A percentile compares a stretch with the other conserved stretches of the same genome.
Evolutionary conservation across 2,329 filamentous ascomycete species (phyloP).

Genomic region (Niveomyces coronatus): DNA sequence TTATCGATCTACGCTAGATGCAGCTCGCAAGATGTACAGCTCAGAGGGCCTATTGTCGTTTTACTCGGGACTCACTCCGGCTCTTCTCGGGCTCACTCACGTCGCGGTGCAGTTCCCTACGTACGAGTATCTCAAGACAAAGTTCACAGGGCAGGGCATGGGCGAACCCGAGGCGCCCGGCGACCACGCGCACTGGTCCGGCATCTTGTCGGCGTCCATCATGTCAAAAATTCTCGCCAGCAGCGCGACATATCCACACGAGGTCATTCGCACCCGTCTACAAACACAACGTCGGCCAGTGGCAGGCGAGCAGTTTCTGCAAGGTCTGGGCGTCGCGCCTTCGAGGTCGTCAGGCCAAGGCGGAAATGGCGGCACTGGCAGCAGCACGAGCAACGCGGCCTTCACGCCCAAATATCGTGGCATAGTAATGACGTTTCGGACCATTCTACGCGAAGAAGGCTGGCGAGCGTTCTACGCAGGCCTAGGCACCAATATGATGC

Average conservation of each 20-base stretch:
- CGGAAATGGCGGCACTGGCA: conserved; percentile 25
- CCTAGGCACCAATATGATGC: conserved; percentile 95
- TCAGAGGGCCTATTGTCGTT: conserved; percentile 84
- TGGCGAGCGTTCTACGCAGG: conserved; percentile 96
- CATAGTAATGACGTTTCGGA: conserved; percentile 69
- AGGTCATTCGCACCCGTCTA: conserved; percentile 84
- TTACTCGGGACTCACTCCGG: conserved; percentile 89
- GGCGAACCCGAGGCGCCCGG: conserved; percentile 45
- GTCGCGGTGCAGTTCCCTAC: conserved; percentile 96
- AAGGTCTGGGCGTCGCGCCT: conserved; percentile 37
- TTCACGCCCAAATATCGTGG: conserved; percentile 57
- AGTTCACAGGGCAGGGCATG: conserved; percentile 84
- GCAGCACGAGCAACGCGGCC: conserved; percentile 19
- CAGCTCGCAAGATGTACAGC: conserved; percentile 89
- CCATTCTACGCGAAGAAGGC: conserved; percentile 81
- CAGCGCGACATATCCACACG: conserved; percentile 92
- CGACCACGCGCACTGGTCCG: conserved; percentile 59
- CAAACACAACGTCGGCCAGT: conserved; percentile 81
- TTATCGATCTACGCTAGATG: conserved; percentile 81
- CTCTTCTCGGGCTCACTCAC: conserved; percentile 82
- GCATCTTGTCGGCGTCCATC: conserved; percentile 80
- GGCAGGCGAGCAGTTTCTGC: conserved; percentile 41
- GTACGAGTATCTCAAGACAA: conserved; percentile 86
- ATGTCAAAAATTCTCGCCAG: conserved; percentile 91
- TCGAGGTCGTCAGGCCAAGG: conserved; percentile 18